Conservation (phyloP, 1,284 basidiomycete species). For the Wolfiporia cocos region DNA sequence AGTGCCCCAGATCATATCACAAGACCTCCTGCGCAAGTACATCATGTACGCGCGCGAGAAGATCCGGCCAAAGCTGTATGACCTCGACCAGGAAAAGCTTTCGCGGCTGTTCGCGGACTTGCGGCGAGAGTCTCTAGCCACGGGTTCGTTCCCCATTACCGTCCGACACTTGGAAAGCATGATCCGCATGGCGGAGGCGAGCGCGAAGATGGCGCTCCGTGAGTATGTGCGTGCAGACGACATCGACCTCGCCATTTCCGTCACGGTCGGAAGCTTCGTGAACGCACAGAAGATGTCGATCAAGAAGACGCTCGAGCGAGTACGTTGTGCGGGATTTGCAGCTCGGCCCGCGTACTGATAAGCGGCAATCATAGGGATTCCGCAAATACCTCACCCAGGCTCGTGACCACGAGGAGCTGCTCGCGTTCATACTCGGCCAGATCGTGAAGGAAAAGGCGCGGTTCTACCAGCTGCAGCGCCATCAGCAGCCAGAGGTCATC, state of each 20-base stretch:
- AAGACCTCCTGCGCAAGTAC: conserved; percentile 96
- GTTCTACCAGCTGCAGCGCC: conserved; percentile 70
- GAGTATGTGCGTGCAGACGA: conserved; percentile 96
- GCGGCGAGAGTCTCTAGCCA: conserved; percentile 92
- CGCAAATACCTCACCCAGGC: conserved; percentile 95
- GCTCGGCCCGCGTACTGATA: conserved; percentile 1
- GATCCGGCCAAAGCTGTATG: conserved; percentile 87
- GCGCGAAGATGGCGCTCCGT: conserved; percentile 96
- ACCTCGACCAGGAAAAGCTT: conserved; percentile 95
- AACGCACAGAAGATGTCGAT: conserved; percentile 97
- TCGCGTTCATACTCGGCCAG: conserved; percentile 92
- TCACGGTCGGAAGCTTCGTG: conserved; percentile 93
- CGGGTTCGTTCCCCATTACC: conserved; percentile 97
- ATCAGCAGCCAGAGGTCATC: conserved; percentile 72
- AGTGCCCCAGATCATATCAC: conserved; percentile 83
- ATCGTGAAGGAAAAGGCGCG: conserved; percentile 94
- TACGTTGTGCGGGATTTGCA: conserved; percentile 31
- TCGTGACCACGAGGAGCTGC: conserved; percentile 91
- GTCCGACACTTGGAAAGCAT: conserved; percentile 97
- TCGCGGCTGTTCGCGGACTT: conserved; percentile 95
- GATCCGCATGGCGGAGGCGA: conserved; percentile 99
- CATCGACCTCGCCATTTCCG: conserved; percentile 95
- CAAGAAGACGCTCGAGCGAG: conserved; percentile 95
- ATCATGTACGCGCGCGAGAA: conserved; percentile 98
- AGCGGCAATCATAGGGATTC: conserved; percentile 63